Evolutionary conservation across 2,329 filamentous ascomycete species (phyloP).

Genomic region (Monosporascus sp.): DNA sequence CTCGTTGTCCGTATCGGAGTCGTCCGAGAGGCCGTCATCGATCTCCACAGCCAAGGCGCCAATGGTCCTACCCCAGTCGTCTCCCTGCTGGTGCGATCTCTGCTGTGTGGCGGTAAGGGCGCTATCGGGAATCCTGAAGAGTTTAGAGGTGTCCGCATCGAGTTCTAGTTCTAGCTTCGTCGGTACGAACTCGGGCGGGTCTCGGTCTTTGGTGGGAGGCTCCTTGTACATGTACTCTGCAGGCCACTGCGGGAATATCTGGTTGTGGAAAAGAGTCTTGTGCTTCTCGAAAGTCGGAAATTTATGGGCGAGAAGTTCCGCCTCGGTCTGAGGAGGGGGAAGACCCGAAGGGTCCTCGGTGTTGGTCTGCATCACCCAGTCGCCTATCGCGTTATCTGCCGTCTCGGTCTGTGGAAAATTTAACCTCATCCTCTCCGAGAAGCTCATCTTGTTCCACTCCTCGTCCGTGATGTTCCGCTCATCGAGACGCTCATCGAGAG

Average conservation of each 20-base stretch:
- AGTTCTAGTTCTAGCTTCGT: constrained; percentile 87
- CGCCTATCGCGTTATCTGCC: constrained; percentile 29
- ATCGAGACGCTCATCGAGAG: constrained; percentile 2
- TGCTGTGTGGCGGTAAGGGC: constrained; percentile 49
- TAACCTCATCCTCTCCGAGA: constrained; percentile 33
- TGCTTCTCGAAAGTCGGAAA: constrained; percentile 79
- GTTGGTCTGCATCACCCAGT: constrained; percentile 28
- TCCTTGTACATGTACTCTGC: constrained; percentile 75
- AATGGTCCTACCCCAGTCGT: constrained; percentile 43
- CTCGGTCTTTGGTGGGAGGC: constrained; percentile 71
- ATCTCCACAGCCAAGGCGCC: constrained; percentile 38
- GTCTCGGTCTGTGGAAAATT: constrained; percentile 42
- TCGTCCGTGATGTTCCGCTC: constrained; percentile 27
- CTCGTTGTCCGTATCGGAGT: constrained; percentile 54
- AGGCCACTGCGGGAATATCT: constrained; percentile 76
- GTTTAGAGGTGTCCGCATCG: constrained; percentile 78
- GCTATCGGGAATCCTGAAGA: constrained; percentile 70
- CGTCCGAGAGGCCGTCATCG: constrained; percentile 31
- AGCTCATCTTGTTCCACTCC: constrained; percentile 29
- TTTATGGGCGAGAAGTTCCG: constrained; percentile 71
- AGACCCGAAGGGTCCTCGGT: constrained; percentile 63
- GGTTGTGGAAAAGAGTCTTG: constrained; percentile 71
- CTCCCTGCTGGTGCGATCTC: constrained; percentile 39
- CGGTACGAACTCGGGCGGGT: constrained; percentile 60
- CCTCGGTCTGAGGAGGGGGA: constrained; percentile 64